Percentiles rank a stretch among this genome's conserved stretches.
These are phyloP conservation scores for Blastomyces silverae DNA, from an alignment of 2,329 filamentous ascomycete genomes.

Conservation along the genomic window DNA sequence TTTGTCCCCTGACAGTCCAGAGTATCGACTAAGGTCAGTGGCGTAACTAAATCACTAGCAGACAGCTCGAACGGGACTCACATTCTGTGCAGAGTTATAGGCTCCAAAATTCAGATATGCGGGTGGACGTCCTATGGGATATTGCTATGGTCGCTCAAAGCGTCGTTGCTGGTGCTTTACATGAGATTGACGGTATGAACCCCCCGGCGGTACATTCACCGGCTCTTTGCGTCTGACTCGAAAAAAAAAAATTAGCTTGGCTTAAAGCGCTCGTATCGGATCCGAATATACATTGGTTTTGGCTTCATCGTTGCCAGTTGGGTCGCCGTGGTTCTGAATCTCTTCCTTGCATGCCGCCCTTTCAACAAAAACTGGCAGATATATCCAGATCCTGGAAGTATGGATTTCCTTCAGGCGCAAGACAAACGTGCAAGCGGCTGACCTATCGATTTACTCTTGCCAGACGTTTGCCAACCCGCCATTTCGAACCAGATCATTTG, in stretches of 20 bases:
- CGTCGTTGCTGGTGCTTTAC: slow-evolving; percentile 53
- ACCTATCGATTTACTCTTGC: slow-evolving; percentile 23
- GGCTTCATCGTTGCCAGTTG: slow-evolving; percentile 46
- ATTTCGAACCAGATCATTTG: slow-evolving; percentile 52
- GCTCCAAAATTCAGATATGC: slow-evolving; percentile 49
- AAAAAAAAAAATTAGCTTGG: slow-evolving; percentile 26
- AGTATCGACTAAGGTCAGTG: slow-evolving; percentile 36
- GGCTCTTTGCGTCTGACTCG: neutral
- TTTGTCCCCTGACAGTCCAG: slow-evolving; percentile 41
- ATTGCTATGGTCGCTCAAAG: slow-evolving; percentile 50
- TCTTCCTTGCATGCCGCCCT: slow-evolving; percentile 49
- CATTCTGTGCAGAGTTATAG: slow-evolving; percentile 39
- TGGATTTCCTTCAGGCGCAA: slow-evolving; percentile 24
- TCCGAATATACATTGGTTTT: slow-evolving; percentile 50
- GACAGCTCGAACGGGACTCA: neutral
- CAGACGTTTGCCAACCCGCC: slow-evolving; percentile 38
- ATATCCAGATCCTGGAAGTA: slow-evolving; percentile 51
- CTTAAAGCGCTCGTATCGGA: slow-evolving; percentile 29
- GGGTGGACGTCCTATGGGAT: slow-evolving; percentile 51
- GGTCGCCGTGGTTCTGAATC: slow-evolving; percentile 43
- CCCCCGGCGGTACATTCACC: too few relatives aligned
- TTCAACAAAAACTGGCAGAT: slow-evolving; percentile 54
- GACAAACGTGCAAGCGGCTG: slow-evolving; percentile 15
- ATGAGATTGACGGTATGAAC: slow-evolving; percentile 45
- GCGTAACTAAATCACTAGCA: neutral